Evolutionary conservation across 805 yeast genomes (phyloP).

Genomic region (Hanseniaspora meyeri): DNA sequence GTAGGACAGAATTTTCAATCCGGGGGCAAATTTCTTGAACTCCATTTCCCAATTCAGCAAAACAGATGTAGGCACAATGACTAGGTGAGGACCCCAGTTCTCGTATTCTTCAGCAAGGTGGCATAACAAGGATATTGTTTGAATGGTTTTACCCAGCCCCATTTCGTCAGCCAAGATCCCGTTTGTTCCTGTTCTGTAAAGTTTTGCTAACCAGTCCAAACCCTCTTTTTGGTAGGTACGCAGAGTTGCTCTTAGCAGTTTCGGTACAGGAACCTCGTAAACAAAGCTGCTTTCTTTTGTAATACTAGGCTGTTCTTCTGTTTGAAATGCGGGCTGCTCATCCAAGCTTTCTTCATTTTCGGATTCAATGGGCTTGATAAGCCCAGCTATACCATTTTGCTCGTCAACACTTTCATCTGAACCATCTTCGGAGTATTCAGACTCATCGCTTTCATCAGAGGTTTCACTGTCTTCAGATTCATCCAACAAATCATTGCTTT

Average conservation of each 20-base stretch:
- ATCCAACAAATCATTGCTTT: background rate
- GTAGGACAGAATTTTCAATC: slow-evolving; percentile 86
- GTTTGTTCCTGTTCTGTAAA: slow-evolving; percentile 83
- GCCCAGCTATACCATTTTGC: background rate
- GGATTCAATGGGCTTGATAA: slow-evolving; percentile 20
- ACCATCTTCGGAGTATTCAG: background rate
- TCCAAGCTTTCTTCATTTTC: slow-evolving; percentile 18
- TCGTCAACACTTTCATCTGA: background rate
- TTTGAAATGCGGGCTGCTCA: slow-evolving; percentile 16
- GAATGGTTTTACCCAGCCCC: slow-evolving; percentile 97
- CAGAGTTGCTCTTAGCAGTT: slow-evolving; percentile 59
- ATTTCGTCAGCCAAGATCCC: slow-evolving; percentile 97
- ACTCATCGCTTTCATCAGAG: slow-evolving; percentile 2
- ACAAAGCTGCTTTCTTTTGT: slow-evolving; percentile 15
- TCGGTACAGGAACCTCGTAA: slow-evolving; percentile 62
- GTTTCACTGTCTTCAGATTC: background rate
- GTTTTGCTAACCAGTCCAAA: slow-evolving; percentile 88
- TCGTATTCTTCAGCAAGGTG: slow-evolving; percentile 88
- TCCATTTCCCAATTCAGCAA: slow-evolving; percentile 99
- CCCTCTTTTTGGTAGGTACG: slow-evolving; percentile 94
- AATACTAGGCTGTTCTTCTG: slow-evolving; percentile 7
- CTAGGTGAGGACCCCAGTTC: slow-evolving; percentile 95
- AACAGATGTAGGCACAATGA: slow-evolving; percentile 94
- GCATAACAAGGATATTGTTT: slow-evolving; percentile 74
- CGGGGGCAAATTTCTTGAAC: slow-evolving; percentile 95